These are phyloP conservation scores for Straminergon stramineum DNA, from an alignment of 225 moss, liverwort and hornwort species.

Conservation along the genomic window DNA sequence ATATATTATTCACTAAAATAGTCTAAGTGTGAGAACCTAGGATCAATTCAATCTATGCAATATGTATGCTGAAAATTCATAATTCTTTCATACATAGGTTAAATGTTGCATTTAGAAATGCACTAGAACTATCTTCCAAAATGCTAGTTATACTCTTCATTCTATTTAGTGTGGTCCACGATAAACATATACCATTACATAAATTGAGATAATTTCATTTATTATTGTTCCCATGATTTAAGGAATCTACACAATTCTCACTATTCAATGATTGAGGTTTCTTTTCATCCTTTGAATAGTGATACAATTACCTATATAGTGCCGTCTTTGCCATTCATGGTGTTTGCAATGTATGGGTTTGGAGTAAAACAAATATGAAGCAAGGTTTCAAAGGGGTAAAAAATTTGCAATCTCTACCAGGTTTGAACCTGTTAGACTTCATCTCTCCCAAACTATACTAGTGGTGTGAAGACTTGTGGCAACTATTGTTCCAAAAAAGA, in stretches of 20 bases:
- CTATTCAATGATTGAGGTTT: rapidly evolving
- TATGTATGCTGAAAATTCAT: rapidly evolving
- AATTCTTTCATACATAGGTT: not conserved
- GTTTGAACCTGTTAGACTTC: rapidly evolving
- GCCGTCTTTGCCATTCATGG: not conserved
- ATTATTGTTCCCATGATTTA: not conserved
- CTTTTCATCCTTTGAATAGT: not conserved
- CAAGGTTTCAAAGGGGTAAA: no score
- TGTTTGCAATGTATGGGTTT: not conserved
- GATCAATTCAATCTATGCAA: no score
- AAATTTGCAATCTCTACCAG: rapidly evolving
- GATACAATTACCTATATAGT: rapidly evolving
- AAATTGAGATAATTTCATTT: not conserved
- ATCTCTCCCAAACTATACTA: rapidly evolving
- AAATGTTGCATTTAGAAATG: not conserved
- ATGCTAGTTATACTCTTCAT: not conserved
- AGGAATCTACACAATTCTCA: not conserved
- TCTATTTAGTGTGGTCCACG: not conserved
- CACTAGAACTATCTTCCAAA: no score
- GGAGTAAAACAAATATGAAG: not conserved
- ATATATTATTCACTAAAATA: not conserved
- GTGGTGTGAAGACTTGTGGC: not conserved
- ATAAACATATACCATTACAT: not conserved
- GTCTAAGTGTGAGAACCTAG: no score
- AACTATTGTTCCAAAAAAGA: not conserved